These are phyloP conservation scores for Salix koriyanagi DNA, from an alignment of 345 rosid species.

Conservation along the genomic window DNA sequence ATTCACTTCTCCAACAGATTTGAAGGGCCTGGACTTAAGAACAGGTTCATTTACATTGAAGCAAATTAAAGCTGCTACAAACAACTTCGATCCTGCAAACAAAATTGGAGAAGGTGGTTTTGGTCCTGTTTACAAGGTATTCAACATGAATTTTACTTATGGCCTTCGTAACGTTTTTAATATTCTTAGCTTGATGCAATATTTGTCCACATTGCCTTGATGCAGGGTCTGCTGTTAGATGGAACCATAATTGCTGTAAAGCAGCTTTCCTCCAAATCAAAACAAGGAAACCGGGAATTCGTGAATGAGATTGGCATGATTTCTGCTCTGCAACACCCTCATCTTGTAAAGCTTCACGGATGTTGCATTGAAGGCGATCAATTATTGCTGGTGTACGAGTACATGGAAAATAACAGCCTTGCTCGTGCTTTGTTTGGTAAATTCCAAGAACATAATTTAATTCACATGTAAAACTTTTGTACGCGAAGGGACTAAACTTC, in stretches of 20 bases:
- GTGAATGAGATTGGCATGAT: slow-evolving; percentile 64
- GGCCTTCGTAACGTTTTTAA: neutral
- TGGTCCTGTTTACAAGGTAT: slow-evolving; percentile 56
- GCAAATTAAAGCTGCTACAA: slow-evolving; percentile 47
- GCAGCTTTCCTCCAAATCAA: slow-evolving; percentile 68
- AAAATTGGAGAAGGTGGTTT: slow-evolving; percentile 69
- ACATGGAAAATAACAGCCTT: slow-evolving; percentile 66
- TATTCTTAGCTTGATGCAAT: neutral
- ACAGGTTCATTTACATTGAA: slow-evolving; percentile 35
- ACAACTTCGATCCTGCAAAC: slow-evolving; percentile 40
- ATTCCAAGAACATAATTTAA: neutral
- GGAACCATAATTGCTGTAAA: slow-evolving; percentile 62
- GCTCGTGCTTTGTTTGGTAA: slow-evolving; percentile 57
- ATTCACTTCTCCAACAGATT: slow-evolving; percentile 10
- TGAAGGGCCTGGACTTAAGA: slow-evolving; percentile 10
- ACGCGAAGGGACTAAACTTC: no score
- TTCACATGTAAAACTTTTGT: no score
- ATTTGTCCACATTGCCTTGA: no score
- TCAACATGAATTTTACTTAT: neutral
- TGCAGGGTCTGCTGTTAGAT: slow-evolving; percentile 54
- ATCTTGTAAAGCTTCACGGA: slow-evolving; percentile 63
- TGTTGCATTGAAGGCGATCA: slow-evolving; percentile 65
- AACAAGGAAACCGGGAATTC: slow-evolving; percentile 70
- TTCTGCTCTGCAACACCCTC: slow-evolving; percentile 66
- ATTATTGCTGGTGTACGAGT: slow-evolving; percentile 54